Percentiles rank a stretch among this genome's conserved stretches.
Conservation (phyloP, 257 asterid genomes). For the Fraxinus pennsylvanica region DNA sequence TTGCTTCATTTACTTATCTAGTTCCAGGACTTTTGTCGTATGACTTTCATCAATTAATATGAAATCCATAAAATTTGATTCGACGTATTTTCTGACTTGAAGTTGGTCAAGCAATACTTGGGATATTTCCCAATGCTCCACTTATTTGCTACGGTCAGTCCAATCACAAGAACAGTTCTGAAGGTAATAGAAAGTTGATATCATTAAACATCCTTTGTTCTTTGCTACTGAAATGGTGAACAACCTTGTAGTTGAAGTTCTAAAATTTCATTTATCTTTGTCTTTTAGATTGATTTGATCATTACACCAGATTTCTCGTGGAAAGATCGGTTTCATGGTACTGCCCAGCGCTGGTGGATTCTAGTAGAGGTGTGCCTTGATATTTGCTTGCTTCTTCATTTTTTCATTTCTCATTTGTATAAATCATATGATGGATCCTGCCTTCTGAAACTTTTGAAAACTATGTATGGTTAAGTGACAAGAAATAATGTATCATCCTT, state of each 20-base stretch:
- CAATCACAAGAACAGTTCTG: slow-evolving; percentile 96
- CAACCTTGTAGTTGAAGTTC: slow-evolving; percentile 2
- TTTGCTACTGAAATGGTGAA: slow-evolving; percentile 22
- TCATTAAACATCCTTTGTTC: slow-evolving; percentile 18
- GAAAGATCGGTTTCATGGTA: slow-evolving; percentile 97
- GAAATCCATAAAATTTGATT: slow-evolving; percentile 22
- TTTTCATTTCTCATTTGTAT: slow-evolving; percentile 17
- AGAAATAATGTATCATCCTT: slow-evolving; percentile 1
- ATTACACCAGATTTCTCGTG: slow-evolving; percentile 79
- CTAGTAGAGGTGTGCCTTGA: slow-evolving; percentile 75
- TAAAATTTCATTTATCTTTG: slow-evolving; percentile 18
- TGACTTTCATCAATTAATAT: slow-evolving; percentile 12
- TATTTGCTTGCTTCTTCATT: slow-evolving; percentile 18
- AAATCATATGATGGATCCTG: slow-evolving; percentile 20
- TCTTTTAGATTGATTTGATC: slow-evolving; percentile 76
- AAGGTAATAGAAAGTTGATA: slow-evolving; percentile 60
- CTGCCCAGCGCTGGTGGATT: slow-evolving; percentile 96
- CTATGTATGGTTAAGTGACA: slow-evolving; percentile 22
- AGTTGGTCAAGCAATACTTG: slow-evolving; percentile 84
- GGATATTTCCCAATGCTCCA: slow-evolving; percentile 84
- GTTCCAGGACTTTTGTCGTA: slow-evolving; percentile 14
- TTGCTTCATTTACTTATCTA: slow-evolving; percentile 26
- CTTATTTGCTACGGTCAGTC: slow-evolving; percentile 91
- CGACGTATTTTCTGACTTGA: slow-evolving; percentile 34
- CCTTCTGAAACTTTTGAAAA: slow-evolving; percentile 25